Evolutionary conservation across 140 eudicot genomes (phyloP), one percentile per base, ranked within the genome.

Genomic region (Bidens hawaiensis): DNA sequence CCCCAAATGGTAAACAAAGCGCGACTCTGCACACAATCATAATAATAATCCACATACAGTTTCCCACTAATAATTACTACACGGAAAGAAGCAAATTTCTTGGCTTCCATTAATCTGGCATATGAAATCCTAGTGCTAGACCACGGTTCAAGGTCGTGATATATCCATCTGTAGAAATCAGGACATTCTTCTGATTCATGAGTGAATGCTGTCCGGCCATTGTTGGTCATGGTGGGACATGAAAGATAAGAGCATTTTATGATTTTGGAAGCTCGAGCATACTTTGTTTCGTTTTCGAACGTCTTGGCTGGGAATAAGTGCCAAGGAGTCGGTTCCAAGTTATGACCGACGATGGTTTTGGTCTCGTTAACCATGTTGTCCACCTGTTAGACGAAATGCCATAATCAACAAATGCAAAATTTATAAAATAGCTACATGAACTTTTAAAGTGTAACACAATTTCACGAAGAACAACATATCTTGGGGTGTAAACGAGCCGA

Each of bases 301-400:
- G 58, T 26, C 28, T 45, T 84, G 14, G 78, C 60, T 5, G 88
- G 90, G 63, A 89, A 89, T 26, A 60, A 11, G 61, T 89, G 97
- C 97, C 97, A 89, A 31, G 97, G 97, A 23, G 95, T 78, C 51
- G 97, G 97, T 27, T 82, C 76, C 70, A 89, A 76, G 73, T 89
- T 89, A 78, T 85, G 95, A 6, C 97, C 97, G 10, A 73, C 81
- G 15, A 89, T 66, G 0, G 97, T 89, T 78, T 80, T 89, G 25
- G 86, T 89, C 49, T 50, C 68, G 6, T 75, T 85, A 11, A 73
- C 82, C 12, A 75, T 34, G 27, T 64, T 78, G 34, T 79, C 74
- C 64, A 85, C 78, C 96, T 87, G 85, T 73, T 66, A 53, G 18
- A 75, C 40, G 17, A 70, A 71, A 71, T 80, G 79, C 73, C 67